Evolutionary conservation across 2,329 filamentous ascomycete genomes (phyloP).

Genomic region (Karstenula rhodostoma): DNA sequence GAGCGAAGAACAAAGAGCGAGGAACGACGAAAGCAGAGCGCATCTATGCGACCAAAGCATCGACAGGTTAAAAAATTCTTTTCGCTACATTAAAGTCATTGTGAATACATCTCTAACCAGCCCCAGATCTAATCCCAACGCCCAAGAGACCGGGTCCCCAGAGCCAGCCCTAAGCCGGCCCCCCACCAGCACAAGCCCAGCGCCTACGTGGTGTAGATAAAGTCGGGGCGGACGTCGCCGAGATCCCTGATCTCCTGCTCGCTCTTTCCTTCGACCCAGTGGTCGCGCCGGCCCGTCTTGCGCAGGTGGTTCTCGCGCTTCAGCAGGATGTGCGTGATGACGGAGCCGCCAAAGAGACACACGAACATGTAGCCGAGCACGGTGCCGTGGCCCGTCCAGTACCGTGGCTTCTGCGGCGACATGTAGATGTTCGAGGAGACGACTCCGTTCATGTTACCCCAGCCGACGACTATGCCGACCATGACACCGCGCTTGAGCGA

Average conservation of each 20-base stretch:
- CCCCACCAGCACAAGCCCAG: neutral
- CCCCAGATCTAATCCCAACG: neutral
- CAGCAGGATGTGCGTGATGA: conserved; percentile 71
- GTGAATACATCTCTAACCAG: neutral
- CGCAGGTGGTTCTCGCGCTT: conserved; percentile 74
- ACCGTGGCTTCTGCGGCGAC: conserved; percentile 67
- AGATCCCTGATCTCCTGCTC: conserved; percentile 69
- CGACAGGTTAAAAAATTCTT: neutral
- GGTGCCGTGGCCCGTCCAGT: conserved; percentile 75
- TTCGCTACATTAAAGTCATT: neutral
- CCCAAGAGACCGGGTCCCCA: conserved; percentile 1
- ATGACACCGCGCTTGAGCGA: conserved; percentile 92
- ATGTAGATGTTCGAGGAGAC: conserved; percentile 83
- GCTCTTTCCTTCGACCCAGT: conserved; percentile 71
- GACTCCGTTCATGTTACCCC: conserved; percentile 91
- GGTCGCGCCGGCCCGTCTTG: conserved; percentile 69
- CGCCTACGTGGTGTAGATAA: conserved; percentile 69
- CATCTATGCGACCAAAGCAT: no score
- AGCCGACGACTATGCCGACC: conserved; percentile 85
- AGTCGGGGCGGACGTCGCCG: conserved; percentile 75
- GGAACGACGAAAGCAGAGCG: no score
- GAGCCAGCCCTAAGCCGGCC: neutral
- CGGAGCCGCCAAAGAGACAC: conserved; percentile 74
- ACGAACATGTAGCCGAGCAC: conserved; percentile 77
- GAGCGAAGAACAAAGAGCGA: neutral